Percentiles rank a stretch among this genome's conserved stretches.
Conservation (phyloP, 345 rosid species). For the Brassica cretica region DNA sequence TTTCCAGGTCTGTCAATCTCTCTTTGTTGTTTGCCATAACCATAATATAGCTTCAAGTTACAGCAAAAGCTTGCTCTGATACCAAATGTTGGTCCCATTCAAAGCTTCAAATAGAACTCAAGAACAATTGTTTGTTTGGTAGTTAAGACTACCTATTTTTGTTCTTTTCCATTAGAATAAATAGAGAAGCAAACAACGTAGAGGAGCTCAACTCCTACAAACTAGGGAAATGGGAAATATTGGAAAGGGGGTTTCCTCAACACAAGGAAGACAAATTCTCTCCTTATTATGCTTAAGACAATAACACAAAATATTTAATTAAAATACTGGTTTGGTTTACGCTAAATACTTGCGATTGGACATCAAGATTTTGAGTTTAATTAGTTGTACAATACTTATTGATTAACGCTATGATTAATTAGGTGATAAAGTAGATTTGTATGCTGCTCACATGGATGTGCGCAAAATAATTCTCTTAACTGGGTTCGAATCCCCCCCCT, state of each 20-base stretch:
- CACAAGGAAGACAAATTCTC: neutral
- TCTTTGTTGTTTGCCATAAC: neutral
- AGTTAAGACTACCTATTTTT: neutral
- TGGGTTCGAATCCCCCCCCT: no score
- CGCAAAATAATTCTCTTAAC: no score
- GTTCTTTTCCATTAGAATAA: neutral
- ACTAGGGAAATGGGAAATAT: neutral
- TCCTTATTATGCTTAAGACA: neutral
- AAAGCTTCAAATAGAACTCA: neutral
- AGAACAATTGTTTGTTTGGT: neutral
- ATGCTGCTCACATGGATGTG: no score
- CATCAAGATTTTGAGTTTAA: no score
- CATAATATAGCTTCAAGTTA: neutral
- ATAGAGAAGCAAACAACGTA: neutral
- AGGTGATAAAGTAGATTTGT: no score
- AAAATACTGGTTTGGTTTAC: neutral
- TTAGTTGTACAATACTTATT: no score
- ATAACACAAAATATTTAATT: neutral
- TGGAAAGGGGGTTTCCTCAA: neutral
- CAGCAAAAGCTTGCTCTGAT: neutral
- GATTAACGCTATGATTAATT: no score
- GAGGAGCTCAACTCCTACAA: neutral
- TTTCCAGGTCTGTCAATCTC: neutral
- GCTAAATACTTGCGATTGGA: neutral
- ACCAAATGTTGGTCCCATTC: neutral